These are phyloP conservation scores for Fusarium sp. DNA, from an alignment of 2,329 filamentous ascomycete genomes.

Conservation along the genomic window DNA sequence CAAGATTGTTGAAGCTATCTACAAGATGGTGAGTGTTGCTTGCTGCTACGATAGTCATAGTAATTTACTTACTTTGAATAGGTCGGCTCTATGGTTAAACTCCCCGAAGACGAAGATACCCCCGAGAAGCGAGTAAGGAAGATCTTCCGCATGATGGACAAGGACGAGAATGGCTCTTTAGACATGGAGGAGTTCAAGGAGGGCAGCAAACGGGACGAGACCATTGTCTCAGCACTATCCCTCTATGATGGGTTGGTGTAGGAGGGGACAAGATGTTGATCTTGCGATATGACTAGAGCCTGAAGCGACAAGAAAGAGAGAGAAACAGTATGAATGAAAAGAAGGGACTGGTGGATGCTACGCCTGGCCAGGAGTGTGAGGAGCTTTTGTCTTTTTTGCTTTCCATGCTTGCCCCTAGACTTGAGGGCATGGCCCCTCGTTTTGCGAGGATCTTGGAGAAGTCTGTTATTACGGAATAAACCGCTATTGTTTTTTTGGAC, in stretches of 20 bases:
- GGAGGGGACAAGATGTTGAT: constrained; percentile 12
- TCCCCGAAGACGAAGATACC: constrained; percentile 98
- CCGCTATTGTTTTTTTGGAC: constrained; percentile 13
- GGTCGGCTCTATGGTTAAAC: constrained; percentile 99
- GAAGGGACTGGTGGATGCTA: constrained; percentile 27
- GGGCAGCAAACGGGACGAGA: constrained; percentile 98
- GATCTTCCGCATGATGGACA: constrained; percentile 99
- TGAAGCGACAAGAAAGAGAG: constrained; percentile 6
- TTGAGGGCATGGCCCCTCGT: constrained; percentile 29
- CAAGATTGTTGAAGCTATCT: constrained; percentile 97
- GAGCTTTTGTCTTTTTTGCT: constrained; percentile 44
- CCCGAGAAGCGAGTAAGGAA: constrained; percentile 98
- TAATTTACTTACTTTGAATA: constrained; percentile 51
- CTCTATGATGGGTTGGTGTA: constrained; percentile 95
- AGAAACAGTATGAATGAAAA: constrained; percentile 40
- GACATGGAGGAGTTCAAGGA: constrained; percentile 99
- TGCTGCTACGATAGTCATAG: not conserved
- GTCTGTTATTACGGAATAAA: constrained; percentile 43
- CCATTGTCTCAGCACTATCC: constrained; percentile 95
- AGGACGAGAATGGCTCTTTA: constrained; percentile 97
- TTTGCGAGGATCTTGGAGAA: constrained; percentile 36
- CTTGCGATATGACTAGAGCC: constrained; percentile 10
- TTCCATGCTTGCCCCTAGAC: constrained; percentile 36
- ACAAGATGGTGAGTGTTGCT: constrained; percentile 85
- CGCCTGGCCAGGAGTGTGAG: constrained; percentile 43